phyloP scores from a whole-genome alignment of 163 green algal species.

The Scenedesmus sp. region DNA sequence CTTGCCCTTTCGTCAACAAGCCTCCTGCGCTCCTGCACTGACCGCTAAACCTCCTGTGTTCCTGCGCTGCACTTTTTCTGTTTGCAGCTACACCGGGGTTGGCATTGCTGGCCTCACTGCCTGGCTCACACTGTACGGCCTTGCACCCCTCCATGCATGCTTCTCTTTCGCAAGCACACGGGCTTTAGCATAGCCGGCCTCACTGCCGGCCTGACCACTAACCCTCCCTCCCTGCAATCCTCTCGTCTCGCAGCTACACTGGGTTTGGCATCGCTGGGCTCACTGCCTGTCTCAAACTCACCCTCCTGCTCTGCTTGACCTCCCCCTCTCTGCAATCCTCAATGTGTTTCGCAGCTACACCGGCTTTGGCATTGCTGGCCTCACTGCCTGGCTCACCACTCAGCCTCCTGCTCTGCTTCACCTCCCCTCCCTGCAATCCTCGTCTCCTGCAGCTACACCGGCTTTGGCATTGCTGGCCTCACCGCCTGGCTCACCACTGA shows the following conservation, averaged over 20 bases:
- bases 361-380: too few relatives aligned
- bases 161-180: not conserved
- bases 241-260: constrained; percentile 30
- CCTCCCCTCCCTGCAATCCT: not conserved
- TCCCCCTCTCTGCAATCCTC: not conserved
- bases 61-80: too few relatives aligned
- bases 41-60: too few relatives aligned
- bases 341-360: not conserved
- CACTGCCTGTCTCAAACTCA: constrained; percentile 7
- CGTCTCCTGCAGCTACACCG: not conserved
- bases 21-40: too few relatives aligned
- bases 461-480: not conserved
- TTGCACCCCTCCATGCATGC: not conserved
- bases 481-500: not conserved
- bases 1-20: too few relatives aligned
- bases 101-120: constrained; percentile 40
- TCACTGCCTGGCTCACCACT: not conserved
- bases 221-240: too few relatives aligned
- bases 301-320: too few relatives aligned
- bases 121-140: not conserved
- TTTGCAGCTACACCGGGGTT: constrained; percentile 46
- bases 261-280: constrained; percentile 35
- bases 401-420: too few relatives aligned
- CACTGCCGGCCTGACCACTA: not conserved
- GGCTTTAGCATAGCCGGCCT: not conserved